Percentiles rank a stretch among this genome's conserved stretches.
Evolutionary conservation across 768 basidiomycete genomes (phyloP).

Genomic region (Suillus cothurnatus): DNA sequence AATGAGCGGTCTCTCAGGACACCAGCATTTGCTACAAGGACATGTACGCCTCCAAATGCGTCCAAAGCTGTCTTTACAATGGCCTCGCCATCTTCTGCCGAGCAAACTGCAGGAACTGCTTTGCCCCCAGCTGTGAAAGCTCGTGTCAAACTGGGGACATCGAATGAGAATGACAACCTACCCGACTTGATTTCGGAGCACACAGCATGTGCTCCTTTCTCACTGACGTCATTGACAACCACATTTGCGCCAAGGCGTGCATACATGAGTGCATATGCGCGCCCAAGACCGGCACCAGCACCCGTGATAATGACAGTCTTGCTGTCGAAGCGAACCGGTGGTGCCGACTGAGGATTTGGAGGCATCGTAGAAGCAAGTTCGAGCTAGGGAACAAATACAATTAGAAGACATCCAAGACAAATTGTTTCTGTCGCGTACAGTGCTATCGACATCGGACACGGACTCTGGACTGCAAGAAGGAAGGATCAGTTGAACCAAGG

Average conservation of each 20-base stretch:
- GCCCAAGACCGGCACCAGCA: constrained; percentile 92
- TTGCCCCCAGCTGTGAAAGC: constrained; percentile 76
- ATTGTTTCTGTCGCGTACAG: constrained; percentile 38
- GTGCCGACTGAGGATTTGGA: constrained; percentile 67
- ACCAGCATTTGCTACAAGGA: constrained; percentile 92
- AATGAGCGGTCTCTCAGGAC: constrained; percentile 95
- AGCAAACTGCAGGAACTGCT: constrained; percentile 79
- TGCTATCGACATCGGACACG: constrained; percentile 61
- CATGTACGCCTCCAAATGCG: constrained; percentile 85
- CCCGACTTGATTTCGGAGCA: constrained; percentile 86
- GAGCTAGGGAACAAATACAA: constrained; percentile 45
- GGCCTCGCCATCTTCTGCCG: constrained; percentile 88
- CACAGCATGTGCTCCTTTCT: constrained; percentile 80
- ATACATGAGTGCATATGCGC: constrained; percentile 91
- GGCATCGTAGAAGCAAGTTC: constrained; percentile 63
- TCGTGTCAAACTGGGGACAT: not conserved
- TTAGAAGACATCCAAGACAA: not conserved
- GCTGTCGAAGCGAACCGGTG: constrained; percentile 78
- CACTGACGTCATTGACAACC: constrained; percentile 92
- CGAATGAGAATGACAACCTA: constrained; percentile 31
- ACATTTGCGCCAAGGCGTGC: constrained; percentile 93
- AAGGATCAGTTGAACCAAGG: constrained; percentile 1
- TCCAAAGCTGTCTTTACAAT: constrained; percentile 88
- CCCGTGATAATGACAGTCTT: constrained; percentile 95
- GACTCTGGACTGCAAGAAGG: constrained; percentile 57